These are phyloP conservation scores for Pseudocercospora fuligena DNA, from an alignment of 2,329 filamentous ascomycete species.

Conservation along the genomic window DNA sequence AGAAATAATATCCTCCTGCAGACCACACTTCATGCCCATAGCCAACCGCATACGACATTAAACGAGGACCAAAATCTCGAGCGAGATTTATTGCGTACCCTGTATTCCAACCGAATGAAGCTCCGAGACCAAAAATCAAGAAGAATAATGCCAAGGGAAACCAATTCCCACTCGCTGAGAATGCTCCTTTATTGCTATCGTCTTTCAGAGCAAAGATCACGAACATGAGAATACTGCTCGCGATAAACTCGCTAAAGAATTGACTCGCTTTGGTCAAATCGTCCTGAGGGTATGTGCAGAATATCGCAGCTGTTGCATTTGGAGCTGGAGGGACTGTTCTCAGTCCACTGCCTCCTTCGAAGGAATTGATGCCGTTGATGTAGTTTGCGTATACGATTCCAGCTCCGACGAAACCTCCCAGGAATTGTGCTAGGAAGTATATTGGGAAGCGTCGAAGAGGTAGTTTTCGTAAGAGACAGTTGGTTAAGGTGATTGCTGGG, in stretches of 20 bases:
- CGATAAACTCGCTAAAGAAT: constrained; percentile 73
- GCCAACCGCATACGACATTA: constrained; percentile 69
- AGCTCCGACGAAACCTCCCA: constrained; percentile 68
- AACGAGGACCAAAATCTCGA: constrained; percentile 72
- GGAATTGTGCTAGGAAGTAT: constrained; percentile 68
- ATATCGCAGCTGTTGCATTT: constrained; percentile 67
- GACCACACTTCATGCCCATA: constrained; percentile 69
- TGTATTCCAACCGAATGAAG: constrained; percentile 72
- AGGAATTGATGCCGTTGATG: constrained; percentile 62
- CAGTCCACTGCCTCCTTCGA: constrained; percentile 63
- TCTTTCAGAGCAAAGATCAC: constrained; percentile 71
- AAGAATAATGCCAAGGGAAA: constrained; percentile 68
- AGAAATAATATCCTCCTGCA: constrained; percentile 69
- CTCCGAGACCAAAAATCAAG: constrained; percentile 69
- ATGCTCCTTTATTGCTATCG: constrained; percentile 46
- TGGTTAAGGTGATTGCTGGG: constrained; percentile 72
- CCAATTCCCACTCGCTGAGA: constrained; percentile 45
- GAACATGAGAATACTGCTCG: constrained; percentile 69
- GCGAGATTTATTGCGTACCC: constrained; percentile 71
- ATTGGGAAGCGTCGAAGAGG: constrained; percentile 72
- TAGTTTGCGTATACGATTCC: constrained; percentile 52
- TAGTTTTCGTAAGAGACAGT: constrained; percentile 70
- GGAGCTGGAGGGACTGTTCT: constrained; percentile 65
- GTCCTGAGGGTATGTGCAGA: constrained; percentile 69
- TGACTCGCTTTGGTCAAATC: constrained; percentile 69